These are phyloP conservation scores for Mucor lusitanicus DNA, from an alignment of 371 early-diverging fungal genomes.

Conservation along the genomic window DNA sequence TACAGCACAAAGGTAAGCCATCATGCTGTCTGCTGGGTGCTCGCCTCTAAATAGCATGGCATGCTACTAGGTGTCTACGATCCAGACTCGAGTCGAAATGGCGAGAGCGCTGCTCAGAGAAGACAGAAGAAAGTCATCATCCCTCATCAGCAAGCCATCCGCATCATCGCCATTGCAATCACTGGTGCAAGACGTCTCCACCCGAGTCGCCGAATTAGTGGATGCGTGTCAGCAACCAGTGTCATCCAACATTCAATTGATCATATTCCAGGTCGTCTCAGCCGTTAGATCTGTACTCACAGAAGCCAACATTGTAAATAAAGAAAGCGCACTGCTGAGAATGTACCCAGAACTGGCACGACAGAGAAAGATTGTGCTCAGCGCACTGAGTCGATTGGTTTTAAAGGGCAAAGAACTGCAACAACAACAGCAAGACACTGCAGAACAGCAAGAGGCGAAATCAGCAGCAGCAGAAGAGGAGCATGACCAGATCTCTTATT, in stretches of 20 bases:
- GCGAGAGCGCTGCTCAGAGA: conserved; percentile 34
- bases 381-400: conserved; percentile 40
- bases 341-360: conserved; percentile 40
- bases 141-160: conserved; percentile 2
- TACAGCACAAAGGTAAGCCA: conserved; percentile 8
- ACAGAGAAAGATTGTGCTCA: conserved; percentile 41
- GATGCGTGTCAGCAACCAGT: conserved; percentile 22
- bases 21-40: background rate
- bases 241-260: conserved; percentile 21
- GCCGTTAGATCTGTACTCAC: conserved; percentile 42
- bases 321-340: conserved; percentile 42
- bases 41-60: background rate
- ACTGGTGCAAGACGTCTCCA: conserved; percentile 3
- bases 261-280: conserved; percentile 38
- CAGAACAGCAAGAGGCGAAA: no score
- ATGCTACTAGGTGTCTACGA: conserved; percentile 8
- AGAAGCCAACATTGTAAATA: conserved; percentile 42
- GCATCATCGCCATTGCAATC: background rate
- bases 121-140: conserved; percentile 26
- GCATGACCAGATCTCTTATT: conserved; percentile 11
- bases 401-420: conserved; percentile 39
- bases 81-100: conserved; percentile 29
- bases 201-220: conserved; percentile 26
- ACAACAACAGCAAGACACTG: conserved; percentile 9
- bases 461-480: conserved; percentile 7